Conservation (phyloP, 225 moss, liverwort and hornwort species). For the Physcomitrium patens region DNA sequence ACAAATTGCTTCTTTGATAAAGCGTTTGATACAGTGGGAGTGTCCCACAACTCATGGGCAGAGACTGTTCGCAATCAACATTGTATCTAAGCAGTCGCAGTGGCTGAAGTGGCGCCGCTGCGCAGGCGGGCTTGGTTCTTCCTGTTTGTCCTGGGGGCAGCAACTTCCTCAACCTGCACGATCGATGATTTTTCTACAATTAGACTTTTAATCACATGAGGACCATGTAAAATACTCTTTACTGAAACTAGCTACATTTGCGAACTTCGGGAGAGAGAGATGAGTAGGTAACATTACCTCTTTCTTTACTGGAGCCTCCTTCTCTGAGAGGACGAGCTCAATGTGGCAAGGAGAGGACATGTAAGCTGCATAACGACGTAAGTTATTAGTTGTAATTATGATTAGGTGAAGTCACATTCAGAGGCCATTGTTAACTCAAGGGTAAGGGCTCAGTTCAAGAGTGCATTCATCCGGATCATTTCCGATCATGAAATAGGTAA, state of each 20-base stretch:
- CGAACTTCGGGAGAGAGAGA: background rate
- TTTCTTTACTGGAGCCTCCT: conserved; percentile 71
- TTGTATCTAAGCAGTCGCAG: background rate
- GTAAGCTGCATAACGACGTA: conserved; percentile 44
- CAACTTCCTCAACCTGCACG: conserved; percentile 36
- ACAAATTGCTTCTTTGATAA: no score
- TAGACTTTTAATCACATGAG: background rate
- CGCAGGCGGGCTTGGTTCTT: conserved; percentile 47
- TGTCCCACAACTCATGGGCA: no score
- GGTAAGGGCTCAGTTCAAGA: background rate
- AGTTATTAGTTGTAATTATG: background rate
- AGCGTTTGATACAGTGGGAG: no score
- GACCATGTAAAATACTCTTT: background rate
- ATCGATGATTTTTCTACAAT: background rate
- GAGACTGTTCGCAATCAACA: no score
- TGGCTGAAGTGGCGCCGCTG: conserved; percentile 39
- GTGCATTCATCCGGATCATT: background rate
- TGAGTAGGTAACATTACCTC: conserved; percentile 33
- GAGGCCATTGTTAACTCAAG: background rate
- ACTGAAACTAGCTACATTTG: background rate
- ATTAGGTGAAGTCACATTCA: no score
- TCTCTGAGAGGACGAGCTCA: conserved; percentile 71
- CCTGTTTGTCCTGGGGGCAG: conserved; percentile 22
- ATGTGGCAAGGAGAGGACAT: conserved; percentile 87
- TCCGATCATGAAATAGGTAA: background rate